These are phyloP conservation scores for Globisporangium iwayamae DNA, from an alignment of 352 stramenopile species.

Conservation along the genomic window DNA sequence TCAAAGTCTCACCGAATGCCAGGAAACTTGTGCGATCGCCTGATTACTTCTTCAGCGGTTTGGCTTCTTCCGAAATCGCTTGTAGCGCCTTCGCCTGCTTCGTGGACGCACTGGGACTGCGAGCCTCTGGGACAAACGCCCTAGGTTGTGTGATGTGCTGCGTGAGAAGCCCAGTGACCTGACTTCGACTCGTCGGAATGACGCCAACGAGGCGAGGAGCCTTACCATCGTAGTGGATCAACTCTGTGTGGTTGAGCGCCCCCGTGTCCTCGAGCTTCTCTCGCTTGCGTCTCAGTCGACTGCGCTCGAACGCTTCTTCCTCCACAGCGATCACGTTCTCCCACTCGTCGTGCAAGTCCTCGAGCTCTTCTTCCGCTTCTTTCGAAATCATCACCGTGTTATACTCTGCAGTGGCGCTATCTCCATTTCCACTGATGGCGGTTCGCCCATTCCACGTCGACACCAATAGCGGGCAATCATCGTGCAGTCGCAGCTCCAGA, in stretches of 20 bases:
- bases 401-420: conserved; percentile 41
- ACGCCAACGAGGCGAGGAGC: conserved; percentile 49
- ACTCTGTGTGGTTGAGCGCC: conserved; percentile 53
- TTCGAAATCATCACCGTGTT: conserved; percentile 84
- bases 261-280: conserved; percentile 49
- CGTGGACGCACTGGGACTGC: not conserved
- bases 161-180: conserved; percentile 1
- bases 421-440: conserved; percentile 26
- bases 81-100: conserved; percentile 3
- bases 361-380: conserved; percentile 71
- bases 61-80: not conserved
- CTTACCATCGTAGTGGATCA: conserved; percentile 55
- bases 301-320: conserved; percentile 53
- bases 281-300: conserved; percentile 41
- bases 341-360: conserved; percentile 68
- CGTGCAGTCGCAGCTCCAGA: conserved; percentile 67
- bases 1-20: not conserved
- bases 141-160: not conserved
- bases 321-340: conserved; percentile 53
- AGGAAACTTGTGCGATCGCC: not conserved
- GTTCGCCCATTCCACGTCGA: conserved; percentile 59
- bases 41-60: conserved; percentile 7
- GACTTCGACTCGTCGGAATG: conserved; percentile 27
- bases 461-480: conserved; percentile 70
- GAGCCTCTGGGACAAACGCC: conserved; percentile 2